These are phyloP conservation scores for Sclerotinia borealis DNA, from an alignment of 2,329 filamentous ascomycete species.

Conservation along the genomic window DNA sequence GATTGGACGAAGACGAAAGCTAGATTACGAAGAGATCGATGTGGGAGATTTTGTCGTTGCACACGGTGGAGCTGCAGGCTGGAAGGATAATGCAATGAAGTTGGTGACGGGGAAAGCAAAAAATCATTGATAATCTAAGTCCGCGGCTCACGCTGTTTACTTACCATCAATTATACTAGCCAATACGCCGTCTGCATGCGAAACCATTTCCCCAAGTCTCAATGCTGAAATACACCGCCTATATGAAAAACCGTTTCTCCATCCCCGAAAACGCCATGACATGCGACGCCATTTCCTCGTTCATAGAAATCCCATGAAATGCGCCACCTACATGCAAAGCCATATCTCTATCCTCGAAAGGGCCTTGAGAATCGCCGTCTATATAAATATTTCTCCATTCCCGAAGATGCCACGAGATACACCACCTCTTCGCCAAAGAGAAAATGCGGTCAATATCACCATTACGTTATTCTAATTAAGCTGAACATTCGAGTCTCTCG, in stretches of 20 bases:
- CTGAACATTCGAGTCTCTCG: too few species aligned
- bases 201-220: background rate
- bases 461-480: too few species aligned
- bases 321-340: background rate
- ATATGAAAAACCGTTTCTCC: background rate
- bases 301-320: background rate
- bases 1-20: slow-evolving; percentile 52
- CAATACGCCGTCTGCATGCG: background rate
- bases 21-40: slow-evolving; percentile 33
- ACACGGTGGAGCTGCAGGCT: slow-evolving; percentile 52
- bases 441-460: too few species aligned
- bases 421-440: too few species aligned
- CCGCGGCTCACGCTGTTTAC: background rate
- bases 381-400: background rate
- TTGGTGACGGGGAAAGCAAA: slow-evolving; percentile 46
- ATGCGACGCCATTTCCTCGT: background rate
- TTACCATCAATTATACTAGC: background rate
- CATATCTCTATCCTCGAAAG: background rate
- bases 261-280: background rate
- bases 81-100: slow-evolving; percentile 53
- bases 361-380: background rate
- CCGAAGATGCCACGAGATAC: too few species aligned
- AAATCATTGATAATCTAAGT: slow-evolving; percentile 7
- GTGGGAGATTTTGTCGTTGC: slow-evolving; percentile 41
- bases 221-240: background rate